Base-by-base conservation (phyloP, 495 filamentous ascomycete genomes). In the Usnea hakonensis region DNA sequence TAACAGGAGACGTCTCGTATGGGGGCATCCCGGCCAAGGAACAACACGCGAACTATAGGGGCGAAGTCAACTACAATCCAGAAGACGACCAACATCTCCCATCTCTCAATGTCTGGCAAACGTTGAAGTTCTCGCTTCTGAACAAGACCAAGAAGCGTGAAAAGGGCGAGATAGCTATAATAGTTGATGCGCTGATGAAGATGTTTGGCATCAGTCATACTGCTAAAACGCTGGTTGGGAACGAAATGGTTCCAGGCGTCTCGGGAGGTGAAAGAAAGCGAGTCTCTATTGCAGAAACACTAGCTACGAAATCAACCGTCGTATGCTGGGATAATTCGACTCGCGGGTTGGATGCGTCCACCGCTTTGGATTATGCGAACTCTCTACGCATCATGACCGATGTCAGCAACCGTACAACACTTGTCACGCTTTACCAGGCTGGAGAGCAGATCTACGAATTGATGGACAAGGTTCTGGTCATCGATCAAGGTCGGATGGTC, bases 31-130 rank as follows among this genome's bases (percentile, higher is more conserved):
- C 87, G 0, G 84, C 88, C 1, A 77, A 82, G 33, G 85, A 89
- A 64, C 85, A 88, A 67, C 74, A 81, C 52, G 82, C 84, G 67
- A 77, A 81, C 59, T 93, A 90, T 74, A 81, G 87, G 50, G 88
- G 89, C 40, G 88, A 96, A 71, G 87, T 92, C 67, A 89, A 87
- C 68, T 91, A 91, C 71, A 91, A 91, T 67, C 81, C 80, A 16
- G 90, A 94, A 72, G 89, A 94, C 60, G 90, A 95, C 64, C 78
- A 85, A 52, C 90, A 93, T 71, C 85, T 93, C 68, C 87, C 90
- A 5, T 78, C 80, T 10, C 74, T 96, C 40, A 94, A 86, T 3
- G 90, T 96, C 3, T 86, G 79, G 83, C 83, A 92, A 68, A 95
- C 90, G 0, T 75, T 94, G 55, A 84, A 83, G n/a, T 95, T 96